Conservation (phyloP, 2,329 filamentous ascomycete species). For the Trichoderma lentiforme region DNA sequence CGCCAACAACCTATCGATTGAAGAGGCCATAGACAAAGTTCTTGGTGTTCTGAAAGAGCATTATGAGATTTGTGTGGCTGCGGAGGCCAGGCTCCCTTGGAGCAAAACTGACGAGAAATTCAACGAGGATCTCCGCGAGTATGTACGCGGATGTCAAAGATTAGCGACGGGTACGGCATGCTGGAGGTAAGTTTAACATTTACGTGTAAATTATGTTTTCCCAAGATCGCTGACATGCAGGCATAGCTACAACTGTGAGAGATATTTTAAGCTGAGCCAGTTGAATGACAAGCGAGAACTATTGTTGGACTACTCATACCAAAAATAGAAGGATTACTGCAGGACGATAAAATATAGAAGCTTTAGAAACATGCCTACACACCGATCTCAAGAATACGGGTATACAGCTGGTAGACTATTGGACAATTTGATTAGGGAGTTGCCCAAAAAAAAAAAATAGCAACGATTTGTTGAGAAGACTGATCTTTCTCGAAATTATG, state of each 20-base stretch:
- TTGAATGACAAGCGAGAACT: conserved; percentile 20
- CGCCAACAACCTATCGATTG: not conserved
- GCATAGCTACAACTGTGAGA: conserved; percentile 13
- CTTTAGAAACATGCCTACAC: not conserved
- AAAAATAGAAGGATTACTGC: not conserved
- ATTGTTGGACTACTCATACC: conserved; percentile 14
- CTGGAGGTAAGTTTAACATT: not conserved
- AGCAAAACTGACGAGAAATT: conserved; percentile 7
- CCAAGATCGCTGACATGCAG: not conserved
- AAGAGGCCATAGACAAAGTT: not conserved
- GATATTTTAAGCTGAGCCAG: conserved; percentile 13
- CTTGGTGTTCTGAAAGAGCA: not conserved
- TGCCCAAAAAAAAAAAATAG: too few relatives aligned
- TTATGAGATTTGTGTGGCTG: not conserved
- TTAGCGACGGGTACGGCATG: conserved; percentile 4
- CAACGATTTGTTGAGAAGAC: too few relatives aligned
- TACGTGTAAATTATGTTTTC: not conserved
- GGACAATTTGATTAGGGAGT: too few relatives aligned
- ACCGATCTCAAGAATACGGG: not conserved
- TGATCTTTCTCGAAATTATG: not conserved
- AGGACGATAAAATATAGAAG: not conserved
- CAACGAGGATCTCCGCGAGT: not conserved
- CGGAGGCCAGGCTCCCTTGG: conserved; percentile 10
- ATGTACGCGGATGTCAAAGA: not conserved
- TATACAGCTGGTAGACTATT: not conserved